Base-by-base conservation (phyloP, 371 early-diverging fungal genomes). In the Mortierella sp. region DNA sequence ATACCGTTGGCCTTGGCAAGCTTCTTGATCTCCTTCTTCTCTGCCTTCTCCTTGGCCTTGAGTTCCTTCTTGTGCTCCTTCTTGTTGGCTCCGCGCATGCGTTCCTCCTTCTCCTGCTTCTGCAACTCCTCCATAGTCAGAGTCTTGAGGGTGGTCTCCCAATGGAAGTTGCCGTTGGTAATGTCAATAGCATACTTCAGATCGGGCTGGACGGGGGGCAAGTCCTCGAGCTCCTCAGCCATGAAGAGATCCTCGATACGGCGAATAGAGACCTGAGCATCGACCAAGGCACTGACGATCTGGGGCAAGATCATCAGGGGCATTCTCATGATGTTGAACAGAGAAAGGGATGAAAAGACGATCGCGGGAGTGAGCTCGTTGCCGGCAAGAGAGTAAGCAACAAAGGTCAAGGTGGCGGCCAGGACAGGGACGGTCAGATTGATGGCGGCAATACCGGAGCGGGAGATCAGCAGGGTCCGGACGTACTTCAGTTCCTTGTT, bases 251-350 rank as follows among this genome's bases (percentile, higher is more conserved):
- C 92, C 44, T 91, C 81, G 35, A 96, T 91, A 74, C 96, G 90
- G 21, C 75, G 78, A 16, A 94, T 18, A 1, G 95, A 94, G 18
- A 96, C 93, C 10, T 77, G 74, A 65, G 94, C 91, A 71, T 96
- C 96, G 65, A 92, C 93, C 80, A 90, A 83, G 21, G 87, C 88
- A 38, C 92, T 89, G 8, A 96, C 87, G 12, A 94, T 85, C 48
- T 89, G 88, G 3, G 96, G 96, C 48, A 96, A 82, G 83, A 95
- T 91, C 89, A 94, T 93, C 77, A 96, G 83, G 14, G 96, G 96
- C 75, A 94, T 90, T 2, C 92, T 85, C 71, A 89, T 80, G 51
- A 88, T 72, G 78, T 90, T 90, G 83, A 92, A 91, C 35, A 89
- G 73, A 1, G 92, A 82, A 18, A 92, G 75, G 2, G 90, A 82